Conservation (phyloP, 768 basidiomycete species). For the Mycena leptocephala region DNA sequence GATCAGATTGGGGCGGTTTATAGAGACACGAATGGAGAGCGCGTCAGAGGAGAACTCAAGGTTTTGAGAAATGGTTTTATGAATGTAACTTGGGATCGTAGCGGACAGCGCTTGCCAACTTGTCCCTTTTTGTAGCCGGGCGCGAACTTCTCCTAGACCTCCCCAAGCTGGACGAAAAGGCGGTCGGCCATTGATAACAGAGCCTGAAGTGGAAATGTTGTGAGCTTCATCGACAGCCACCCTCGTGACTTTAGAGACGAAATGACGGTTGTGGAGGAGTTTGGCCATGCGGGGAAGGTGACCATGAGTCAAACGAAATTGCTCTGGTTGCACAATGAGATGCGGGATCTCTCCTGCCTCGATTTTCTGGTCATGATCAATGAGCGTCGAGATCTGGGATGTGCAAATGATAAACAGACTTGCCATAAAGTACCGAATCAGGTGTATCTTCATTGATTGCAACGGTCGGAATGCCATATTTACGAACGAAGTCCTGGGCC, state of each 20-base stretch:
- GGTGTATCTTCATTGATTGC: conserved; percentile 1
- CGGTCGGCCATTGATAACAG: conserved; percentile 31
- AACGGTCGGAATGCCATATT: neutral
- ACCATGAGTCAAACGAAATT: conserved; percentile 9
- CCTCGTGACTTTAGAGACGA: too few species aligned
- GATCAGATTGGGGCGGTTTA: too few species aligned
- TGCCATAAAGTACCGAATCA: neutral
- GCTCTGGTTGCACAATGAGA: neutral
- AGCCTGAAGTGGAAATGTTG: conserved; percentile 36
- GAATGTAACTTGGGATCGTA: conserved; percentile 42
- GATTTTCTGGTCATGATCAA: neutral
- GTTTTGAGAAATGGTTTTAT: conserved; percentile 23
- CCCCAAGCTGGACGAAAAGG: conserved; percentile 46
- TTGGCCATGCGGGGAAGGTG: conserved; percentile 32
- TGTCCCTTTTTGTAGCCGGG: conserved; percentile 11
- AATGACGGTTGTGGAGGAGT: conserved; percentile 27
- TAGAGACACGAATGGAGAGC: too few species aligned
- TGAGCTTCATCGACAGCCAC: conserved; percentile 48
- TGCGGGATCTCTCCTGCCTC: neutral
- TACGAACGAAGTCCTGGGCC: neutral
- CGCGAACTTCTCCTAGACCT: conserved; percentile 35
- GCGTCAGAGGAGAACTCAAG: conserved; percentile 4
- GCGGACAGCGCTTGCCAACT: conserved; percentile 38
- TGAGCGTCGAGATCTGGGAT: too few species aligned
- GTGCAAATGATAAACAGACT: too few species aligned